A percentile compares a stretch with the other conserved stretches of the same genome.
phyloP scores from a whole-genome alignment of 257 asterid species.

The Salvia rosmarinus region DNA sequence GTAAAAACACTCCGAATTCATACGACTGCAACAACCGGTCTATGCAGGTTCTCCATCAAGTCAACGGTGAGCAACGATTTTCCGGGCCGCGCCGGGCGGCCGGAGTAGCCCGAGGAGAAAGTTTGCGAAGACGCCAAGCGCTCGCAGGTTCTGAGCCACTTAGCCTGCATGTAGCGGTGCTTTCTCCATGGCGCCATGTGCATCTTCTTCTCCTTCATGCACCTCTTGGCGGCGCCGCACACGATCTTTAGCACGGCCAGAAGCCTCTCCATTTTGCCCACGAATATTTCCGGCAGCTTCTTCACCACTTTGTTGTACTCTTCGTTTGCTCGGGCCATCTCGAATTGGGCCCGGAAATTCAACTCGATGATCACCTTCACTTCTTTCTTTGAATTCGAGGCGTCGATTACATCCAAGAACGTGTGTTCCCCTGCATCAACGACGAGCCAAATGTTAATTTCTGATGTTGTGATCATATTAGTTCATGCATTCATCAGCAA shows the following conservation, averaged over 20 bases:
- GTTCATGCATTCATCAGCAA: too few relatives aligned
- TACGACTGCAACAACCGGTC: slow-evolving; percentile 66
- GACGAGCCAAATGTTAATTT: not conserved
- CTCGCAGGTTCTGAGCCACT: slow-evolving; percentile 68
- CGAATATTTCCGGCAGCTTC: slow-evolving; percentile 64
- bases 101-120: slow-evolving; percentile 38
- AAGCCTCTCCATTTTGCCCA: slow-evolving; percentile 77
- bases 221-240: slow-evolving; percentile 73
- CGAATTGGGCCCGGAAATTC: slow-evolving; percentile 68
- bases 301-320: slow-evolving; percentile 66
- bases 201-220: slow-evolving; percentile 89
- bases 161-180: slow-evolving; percentile 89
- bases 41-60: slow-evolving; percentile 58
- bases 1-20: slow-evolving; percentile 38
- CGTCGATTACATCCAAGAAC: slow-evolving; percentile 74
- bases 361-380: slow-evolving; percentile 71
- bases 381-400: slow-evolving; percentile 60
- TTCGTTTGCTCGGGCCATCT: slow-evolving; percentile 81
- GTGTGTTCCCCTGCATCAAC: slow-evolving; percentile 75
- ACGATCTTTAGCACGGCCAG: slow-evolving; percentile 61
- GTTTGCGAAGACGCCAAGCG: slow-evolving; percentile 42
- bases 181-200: slow-evolving; percentile 96
- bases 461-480: too few relatives aligned
- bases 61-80: slow-evolving; percentile 72
- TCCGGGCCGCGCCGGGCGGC: slow-evolving; percentile 52